Evolutionary conservation across 257 asterid genomes (phyloP), one percentile per base, ranked within the genome.

Genomic region (Capsicum pubescens): DNA sequence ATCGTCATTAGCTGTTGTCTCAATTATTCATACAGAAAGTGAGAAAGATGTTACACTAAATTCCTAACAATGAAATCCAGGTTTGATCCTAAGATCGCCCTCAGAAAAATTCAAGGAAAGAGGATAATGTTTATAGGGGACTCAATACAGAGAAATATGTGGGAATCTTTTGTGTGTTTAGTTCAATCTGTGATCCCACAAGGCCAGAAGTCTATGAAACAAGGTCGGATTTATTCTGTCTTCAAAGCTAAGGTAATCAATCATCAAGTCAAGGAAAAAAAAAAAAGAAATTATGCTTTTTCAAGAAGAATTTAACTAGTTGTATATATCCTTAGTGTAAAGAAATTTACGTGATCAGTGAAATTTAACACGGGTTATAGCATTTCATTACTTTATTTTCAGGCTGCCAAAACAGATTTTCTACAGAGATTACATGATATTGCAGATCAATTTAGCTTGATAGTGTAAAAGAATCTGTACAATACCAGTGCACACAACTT

Each of bases 51-150:
- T 50, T 74, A 50, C 12, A 50, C 44, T 50, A 74, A 72, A 50
- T 50, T 50, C 46, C 26, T 52, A 1, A 52, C 48, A 52, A 52
- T 76, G 39, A 44, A 52, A 58, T 86, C 39, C 89, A 95, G 98
- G 91, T 93, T 97, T 83, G 90, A 93, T 92, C 93, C 98, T 10
- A 86, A 68, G 81, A 88, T 80, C 58, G 95, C 95, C 3, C 88
- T 97, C 84, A 86, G 84, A 58, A 93, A 88, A 87, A 88, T 97
- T n/a, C 87, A 82, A 88, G 98, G 98, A 46, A 94, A 92, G 91
- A 93, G 97, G 92, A 79, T 93, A 44, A 86, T 97, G 98, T 97
- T 97, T 54, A 91, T 94, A 0, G 99, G 99, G 79, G 99, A 97
- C 86, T 97, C 99, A 54, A 85, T 97, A 48, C 98, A 97, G 56